phyloP scores from a whole-genome alignment of 2,329 filamentous ascomycete genomes.

The Emergomyces orientalis region DNA sequence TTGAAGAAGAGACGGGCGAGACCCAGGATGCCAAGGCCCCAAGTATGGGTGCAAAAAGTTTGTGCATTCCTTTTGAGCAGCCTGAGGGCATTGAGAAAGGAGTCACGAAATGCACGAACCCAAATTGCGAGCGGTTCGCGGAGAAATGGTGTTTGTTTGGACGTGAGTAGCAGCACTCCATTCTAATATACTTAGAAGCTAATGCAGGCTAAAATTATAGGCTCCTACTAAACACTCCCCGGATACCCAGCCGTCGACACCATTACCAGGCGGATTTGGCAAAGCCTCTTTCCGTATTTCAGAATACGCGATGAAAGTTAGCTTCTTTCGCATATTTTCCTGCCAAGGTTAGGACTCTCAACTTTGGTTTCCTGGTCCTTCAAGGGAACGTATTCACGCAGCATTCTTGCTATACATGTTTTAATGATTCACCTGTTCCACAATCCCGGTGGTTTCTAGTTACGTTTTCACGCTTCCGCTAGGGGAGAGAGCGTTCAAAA shows the following conservation, averaged over 20 bases:
- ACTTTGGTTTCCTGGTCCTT: background rate
- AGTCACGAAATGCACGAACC: slow-evolving; percentile 85
- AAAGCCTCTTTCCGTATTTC: background rate
- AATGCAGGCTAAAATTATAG: slow-evolving; percentile 10
- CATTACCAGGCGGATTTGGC: background rate
- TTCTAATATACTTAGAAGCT: background rate
- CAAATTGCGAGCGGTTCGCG: slow-evolving; percentile 66
- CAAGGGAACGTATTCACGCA: background rate
- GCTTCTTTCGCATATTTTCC: background rate
- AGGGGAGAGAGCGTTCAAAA: background rate
- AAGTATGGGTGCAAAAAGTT: slow-evolving; percentile 65
- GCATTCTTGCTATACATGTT: background rate
- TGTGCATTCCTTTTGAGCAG: slow-evolving; percentile 79
- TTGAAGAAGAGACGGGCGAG: slow-evolving; percentile 51
- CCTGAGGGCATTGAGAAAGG: slow-evolving; percentile 68
- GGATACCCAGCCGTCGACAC: background rate
- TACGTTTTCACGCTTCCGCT: background rate
- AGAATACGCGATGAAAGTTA: background rate
- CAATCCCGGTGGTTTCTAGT: background rate
- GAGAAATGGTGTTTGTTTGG: slow-evolving; percentile 92
- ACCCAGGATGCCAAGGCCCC: slow-evolving; percentile 64
- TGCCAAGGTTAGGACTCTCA: background rate
- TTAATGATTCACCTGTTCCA: background rate
- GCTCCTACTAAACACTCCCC: slow-evolving; percentile 17
- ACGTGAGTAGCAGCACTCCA: slow-evolving; percentile 15